Evolutionary conservation across 768 basidiomycete genomes (phyloP), one percentile per base, ranked within the genome.

Genomic region (Lyophyllum atratum): DNA sequence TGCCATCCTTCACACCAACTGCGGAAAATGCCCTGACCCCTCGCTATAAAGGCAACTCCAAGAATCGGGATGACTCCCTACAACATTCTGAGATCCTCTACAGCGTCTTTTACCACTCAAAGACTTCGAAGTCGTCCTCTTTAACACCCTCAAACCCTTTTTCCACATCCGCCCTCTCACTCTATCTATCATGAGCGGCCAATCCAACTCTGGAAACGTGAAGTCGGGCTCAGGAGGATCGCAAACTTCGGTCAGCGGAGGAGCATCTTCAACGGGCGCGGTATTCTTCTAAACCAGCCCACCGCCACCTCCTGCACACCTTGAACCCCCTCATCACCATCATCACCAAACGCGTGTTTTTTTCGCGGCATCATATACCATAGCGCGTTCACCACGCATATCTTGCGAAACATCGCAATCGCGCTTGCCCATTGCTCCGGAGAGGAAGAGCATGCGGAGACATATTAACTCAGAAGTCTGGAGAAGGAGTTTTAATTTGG

Each of bases 211-310:
- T 49, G 72, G 74, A 48, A 68, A 72, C 55, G 72, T 70, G 56
- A 74, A 73, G 63, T 64, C 57, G 24, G 65, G 64, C 57, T 66
- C 63, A n/a, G 69, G 69, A 58, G 71, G 74, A 42, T 73, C 76
- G 39, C 68, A 73, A 51, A 74, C 74, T 22, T 75, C 77, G 12
- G 78, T 86, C 54, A 78, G 78, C 54, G 78, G 78, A 15, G 76
- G 76, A 44, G 84, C 85, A 43, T 75, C 79, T 39, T 69, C 76
- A 17, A 78, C 74, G 26, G 85, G 80, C 43, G 76, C 85, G 47
- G 79, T 84, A 33, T 85, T 87, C 74, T 87, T 87, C 74, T 87
- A 69, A 76, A 72, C 62, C 50, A 53, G n/a, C 54, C 53, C 56
- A 48, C 59, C 54, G 50, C 52, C 61, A 48, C 39, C n/a, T 19